Conservation (phyloP, 805 yeast species). For the Hemisphaericaspora nanyangensis region DNA sequence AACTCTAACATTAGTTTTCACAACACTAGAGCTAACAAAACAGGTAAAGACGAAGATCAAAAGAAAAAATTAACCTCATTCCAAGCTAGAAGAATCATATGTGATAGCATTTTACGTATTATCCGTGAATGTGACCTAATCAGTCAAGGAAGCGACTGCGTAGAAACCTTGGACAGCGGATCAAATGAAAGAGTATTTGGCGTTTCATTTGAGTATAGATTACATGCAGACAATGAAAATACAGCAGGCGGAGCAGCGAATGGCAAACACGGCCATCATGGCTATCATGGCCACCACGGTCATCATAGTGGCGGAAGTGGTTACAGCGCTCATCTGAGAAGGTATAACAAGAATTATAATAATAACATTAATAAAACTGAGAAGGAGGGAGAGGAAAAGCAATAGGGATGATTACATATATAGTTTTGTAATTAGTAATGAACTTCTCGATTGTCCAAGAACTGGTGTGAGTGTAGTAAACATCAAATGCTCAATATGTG, state of each 20-base stretch:
- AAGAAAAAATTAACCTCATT: constrained; percentile 34
- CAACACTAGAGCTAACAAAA: too few relatives aligned
- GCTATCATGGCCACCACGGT: neutral
- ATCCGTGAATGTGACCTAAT: constrained; percentile 48
- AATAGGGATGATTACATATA: neutral
- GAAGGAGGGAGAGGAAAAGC: neutral
- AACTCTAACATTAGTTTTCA: constrained; percentile 45
- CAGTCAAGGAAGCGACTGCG: constrained; percentile 30
- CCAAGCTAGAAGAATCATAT: constrained; percentile 42
- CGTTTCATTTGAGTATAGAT: constrained; percentile 43
- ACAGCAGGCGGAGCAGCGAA: neutral
- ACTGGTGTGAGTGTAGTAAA: too few relatives aligned
- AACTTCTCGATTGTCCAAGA: too few relatives aligned
- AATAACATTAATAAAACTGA: neutral
- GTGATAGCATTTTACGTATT: constrained; percentile 43
- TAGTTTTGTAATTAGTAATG: too few relatives aligned
- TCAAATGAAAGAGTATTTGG: constrained; percentile 42
- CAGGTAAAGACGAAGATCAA: constrained; percentile 16
- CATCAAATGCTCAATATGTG: too few relatives aligned
- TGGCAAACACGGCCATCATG: neutral
- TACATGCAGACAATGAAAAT: constrained; percentile 35
- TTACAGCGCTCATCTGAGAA: neutral
- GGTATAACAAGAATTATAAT: neutral
- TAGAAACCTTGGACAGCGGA: constrained; percentile 29
- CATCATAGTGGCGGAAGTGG: neutral